Base-by-base conservation (phyloP, 768 basidiomycete species). In the Epithele typhae region DNA sequence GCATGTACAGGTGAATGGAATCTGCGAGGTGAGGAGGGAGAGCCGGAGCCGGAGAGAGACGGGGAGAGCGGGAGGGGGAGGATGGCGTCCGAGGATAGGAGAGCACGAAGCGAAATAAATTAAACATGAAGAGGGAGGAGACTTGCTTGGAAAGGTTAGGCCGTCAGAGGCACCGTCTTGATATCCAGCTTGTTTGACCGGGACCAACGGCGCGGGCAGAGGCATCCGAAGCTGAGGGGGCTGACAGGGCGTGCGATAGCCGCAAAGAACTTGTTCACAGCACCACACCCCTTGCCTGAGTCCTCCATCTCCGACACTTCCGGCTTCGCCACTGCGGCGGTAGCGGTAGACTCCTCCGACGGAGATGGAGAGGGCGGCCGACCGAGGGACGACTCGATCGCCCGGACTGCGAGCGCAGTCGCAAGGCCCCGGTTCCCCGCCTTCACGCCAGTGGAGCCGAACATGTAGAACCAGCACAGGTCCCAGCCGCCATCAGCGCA, bases 401-500 rank as follows among this genome's bases (percentile, higher is more conserved):
- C 79, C 30, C 73, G 74, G 48, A 79, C 59, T 11, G 78, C 78
- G 21, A 79, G 54, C 1, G 77, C 77, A 19, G 78, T 80, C 2
- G 73, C 73, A 18, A 80, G 62, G 0, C 79, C 78, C 5, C 74
- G 70, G 59, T 81, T 81, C 11, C 76, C 74, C 23, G 81, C 75
- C 40, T 62, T 67, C 40, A 77, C 59, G 0, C 70, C 73, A 0
- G 74, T 69, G 0, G 68, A 66, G 4, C 75, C 76, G 46, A 75
- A 78, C 59, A 72, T 76, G 64, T 78, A 82, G 17, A 81, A 64
- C 76, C 77, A 79, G 1, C 80, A 72, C 8, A 65, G 65, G 19
- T 68, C 71, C 75, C 76, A 82, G 3, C 76, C 73, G 15, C 80
- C 80, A 52, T 81, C 79, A 48, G 74, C 73, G 45, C 64, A 64